Evolutionary conservation across 306 rosid genomes (phyloP).

Genomic region (Neltuma alba): DNA sequence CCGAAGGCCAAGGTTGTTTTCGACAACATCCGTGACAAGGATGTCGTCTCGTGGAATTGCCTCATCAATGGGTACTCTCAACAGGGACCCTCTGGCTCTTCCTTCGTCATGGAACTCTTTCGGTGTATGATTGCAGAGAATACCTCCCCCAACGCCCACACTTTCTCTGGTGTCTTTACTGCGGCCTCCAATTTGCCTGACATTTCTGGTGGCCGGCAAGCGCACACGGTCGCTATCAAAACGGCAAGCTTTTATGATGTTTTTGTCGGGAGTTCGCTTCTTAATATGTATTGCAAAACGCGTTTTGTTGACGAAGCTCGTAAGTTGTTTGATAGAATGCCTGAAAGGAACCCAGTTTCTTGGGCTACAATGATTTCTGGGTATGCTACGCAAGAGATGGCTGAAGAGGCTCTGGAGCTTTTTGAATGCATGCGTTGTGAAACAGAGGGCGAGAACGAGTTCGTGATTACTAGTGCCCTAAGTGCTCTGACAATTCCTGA

Average conservation of each 20-base stretch:
- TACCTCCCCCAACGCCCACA: conserved; percentile 61
- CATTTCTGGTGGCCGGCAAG: conserved; percentile 45
- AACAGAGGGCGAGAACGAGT: conserved; percentile 54
- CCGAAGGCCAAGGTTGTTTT: conserved; percentile 51
- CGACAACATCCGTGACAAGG: conserved; percentile 42
- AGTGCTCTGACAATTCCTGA: conserved; percentile 52
- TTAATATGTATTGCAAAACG: conserved; percentile 67
- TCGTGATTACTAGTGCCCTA: conserved; percentile 61
- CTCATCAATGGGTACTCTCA: conserved; percentile 79
- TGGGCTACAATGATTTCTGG: conserved; percentile 92
- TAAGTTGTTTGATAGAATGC: no score
- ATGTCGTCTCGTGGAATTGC: no score
- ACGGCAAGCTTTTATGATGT: conserved; percentile 53
- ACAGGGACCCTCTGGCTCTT: conserved; percentile 32
- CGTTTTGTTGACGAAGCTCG: conserved; percentile 50
- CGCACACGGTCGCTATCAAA: conserved; percentile 62
- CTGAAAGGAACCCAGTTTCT: no score
- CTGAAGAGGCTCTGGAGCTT: conserved; percentile 52
- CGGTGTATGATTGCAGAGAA: conserved; percentile 51
- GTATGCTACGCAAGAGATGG: conserved; percentile 52
- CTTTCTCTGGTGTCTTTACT: conserved; percentile 66
- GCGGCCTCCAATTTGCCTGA: conserved; percentile 54
- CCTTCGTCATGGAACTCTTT: conserved; percentile 55
- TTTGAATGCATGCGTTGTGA: conserved; percentile 46
- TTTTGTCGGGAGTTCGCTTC: conserved; percentile 72